phyloP scores from a whole-genome alignment of 1,284 basidiomycete genomes.

The Violaceomyces palustris region DNA sequence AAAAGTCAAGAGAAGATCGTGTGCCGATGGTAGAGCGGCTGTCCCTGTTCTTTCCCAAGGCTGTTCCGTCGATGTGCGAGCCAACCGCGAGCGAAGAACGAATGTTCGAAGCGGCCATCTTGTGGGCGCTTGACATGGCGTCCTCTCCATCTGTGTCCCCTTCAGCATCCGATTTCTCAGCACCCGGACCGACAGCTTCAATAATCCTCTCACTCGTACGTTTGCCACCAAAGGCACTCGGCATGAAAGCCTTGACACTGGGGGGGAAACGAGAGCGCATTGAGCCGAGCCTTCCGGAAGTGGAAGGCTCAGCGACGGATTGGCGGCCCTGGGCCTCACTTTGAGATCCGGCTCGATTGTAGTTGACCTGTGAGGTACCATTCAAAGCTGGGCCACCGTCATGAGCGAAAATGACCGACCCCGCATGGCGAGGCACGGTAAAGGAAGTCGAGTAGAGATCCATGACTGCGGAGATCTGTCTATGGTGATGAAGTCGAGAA shows the following conservation, averaged over 20 bases:
- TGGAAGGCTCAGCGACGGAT: conserved; percentile 18
- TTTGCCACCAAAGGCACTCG: conserved; percentile 44
- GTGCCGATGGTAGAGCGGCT: conserved; percentile 42
- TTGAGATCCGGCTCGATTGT: background rate
- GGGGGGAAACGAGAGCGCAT: conserved; percentile 48
- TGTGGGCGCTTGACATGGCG: conserved; percentile 1
- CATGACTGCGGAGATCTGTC: conserved; percentile 22
- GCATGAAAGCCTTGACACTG: conserved; percentile 48
- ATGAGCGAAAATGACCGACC: conserved; percentile 15
- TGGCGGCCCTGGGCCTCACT: background rate
- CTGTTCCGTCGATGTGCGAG: conserved; percentile 8
- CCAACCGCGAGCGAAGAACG: conserved; percentile 5
- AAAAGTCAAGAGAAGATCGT: conserved; percentile 37
- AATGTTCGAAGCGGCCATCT: background rate
- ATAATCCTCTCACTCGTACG: conserved; percentile 42
- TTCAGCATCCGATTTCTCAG: conserved; percentile 29
- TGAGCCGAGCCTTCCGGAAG: conserved; percentile 36
- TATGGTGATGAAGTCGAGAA: background rate
- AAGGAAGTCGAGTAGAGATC: conserved; percentile 44
- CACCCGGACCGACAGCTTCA: conserved; percentile 28
- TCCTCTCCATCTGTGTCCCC: conserved; percentile 9
- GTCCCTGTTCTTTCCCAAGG: conserved; percentile 24
- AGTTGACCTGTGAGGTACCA: background rate
- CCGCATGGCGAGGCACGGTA: conserved; percentile 35
- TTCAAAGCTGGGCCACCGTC: conserved; percentile 2